phyloP scores from a whole-genome alignment of 768 basidiomycete species.

The Trametes maxima region DNA sequence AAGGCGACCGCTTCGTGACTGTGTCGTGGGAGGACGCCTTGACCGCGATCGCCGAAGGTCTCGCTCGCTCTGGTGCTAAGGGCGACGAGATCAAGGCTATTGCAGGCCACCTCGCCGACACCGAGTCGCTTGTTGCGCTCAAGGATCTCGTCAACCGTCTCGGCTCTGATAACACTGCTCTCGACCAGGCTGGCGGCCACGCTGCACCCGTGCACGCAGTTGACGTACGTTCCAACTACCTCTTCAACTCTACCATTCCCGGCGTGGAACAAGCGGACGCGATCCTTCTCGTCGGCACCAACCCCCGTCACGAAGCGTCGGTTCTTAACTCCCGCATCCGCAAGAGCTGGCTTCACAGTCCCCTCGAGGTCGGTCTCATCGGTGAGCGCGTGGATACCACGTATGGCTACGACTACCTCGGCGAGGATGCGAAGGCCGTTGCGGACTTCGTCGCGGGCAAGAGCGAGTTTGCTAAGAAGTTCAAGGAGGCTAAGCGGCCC shows the following conservation, averaged over 20 bases:
- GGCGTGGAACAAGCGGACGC: constrained; percentile 90
- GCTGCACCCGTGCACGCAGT: constrained; percentile 76
- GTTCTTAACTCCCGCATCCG: constrained; percentile 97
- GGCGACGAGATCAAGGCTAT: constrained; percentile 95
- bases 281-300: constrained; percentile 93
- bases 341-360: constrained; percentile 89
- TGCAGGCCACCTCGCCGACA: constrained; percentile 91
- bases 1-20: constrained; percentile 90
- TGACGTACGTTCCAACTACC: constrained; percentile 93
- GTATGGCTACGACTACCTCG: constrained; percentile 93
- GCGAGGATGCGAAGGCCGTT: constrained; percentile 72
- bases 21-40: constrained; percentile 93
- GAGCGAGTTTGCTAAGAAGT: constrained; percentile 79
- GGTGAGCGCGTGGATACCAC: constrained; percentile 91
- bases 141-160: constrained; percentile 93
- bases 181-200: constrained; percentile 74
- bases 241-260: constrained; percentile 92
- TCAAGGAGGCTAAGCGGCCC: constrained; percentile 87
- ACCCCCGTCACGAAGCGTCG: constrained; percentile 96
- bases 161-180: constrained; percentile 90
- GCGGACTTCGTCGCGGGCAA: constrained; percentile 79
- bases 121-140: constrained; percentile 89
- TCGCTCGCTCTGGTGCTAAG: constrained; percentile 76
- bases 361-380: constrained; percentile 85
- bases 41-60: constrained; percentile 73